Evolutionary conservation across 495 filamentous ascomycete species (phyloP), one percentile per base, ranked within the genome.

Genomic region (Aspergillus conjunctus): DNA sequence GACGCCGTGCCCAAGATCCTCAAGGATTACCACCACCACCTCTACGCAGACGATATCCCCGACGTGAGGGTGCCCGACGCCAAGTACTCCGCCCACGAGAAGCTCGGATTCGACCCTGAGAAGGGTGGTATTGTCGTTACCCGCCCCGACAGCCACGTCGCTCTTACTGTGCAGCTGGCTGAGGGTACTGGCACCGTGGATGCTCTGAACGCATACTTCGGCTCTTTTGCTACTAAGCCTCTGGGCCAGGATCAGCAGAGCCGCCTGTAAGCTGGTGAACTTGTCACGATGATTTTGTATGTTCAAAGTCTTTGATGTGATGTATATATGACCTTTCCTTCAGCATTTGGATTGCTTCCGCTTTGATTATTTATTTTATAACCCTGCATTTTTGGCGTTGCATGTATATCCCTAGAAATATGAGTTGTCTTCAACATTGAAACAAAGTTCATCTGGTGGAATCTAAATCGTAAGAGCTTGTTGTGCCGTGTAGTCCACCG

Each of bases 11-110:
- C 91, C 22, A 75, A 81, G 41, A 66, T 89, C 12, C 77, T 93
- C 32, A 85, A 83, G 2, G 79, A 89, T 55, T 96, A 96, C 75
- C 79, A 86, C 61, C 85, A 92, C 64, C 88, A 94, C 71, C 81
- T 96, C 48, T 96, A 95, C 67, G 88, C 91, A 6, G 92, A 96
- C 64, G 90, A 95, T 73, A 81, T 90, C 44, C 88, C 87, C 81
- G 90, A 93, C 71, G 75, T 81, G 45, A 78, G 83, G 12, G 86
- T 89, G 1, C 88, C 88, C 0, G 76, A 87, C 48, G 87, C 88
- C 18, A 77, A 76, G 59, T 90, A 86, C 30, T 79, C 90, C 10
- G 91, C 91, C 26, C 92, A 97, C 77, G 86, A 88, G 51, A 95
- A 93, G 82, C 89, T 95, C 80, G 92, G 92, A 0, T 71, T 96